Evolutionary conservation across 2,329 filamentous ascomycete species (phyloP).

Genomic region (Didymella pinodella): DNA sequence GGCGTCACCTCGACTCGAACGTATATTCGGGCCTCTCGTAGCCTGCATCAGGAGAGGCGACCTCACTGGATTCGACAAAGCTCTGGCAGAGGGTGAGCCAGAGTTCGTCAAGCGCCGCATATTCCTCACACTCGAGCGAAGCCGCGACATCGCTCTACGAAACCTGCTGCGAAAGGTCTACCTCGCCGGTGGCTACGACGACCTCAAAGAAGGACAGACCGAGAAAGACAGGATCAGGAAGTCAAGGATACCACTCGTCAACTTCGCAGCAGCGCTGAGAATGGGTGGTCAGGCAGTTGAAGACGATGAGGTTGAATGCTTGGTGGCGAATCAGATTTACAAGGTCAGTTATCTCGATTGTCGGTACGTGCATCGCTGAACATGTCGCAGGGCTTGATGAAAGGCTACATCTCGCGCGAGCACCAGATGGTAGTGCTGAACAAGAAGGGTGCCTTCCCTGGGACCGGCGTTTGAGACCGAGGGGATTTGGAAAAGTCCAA

Average conservation of each 20-base stretch:
- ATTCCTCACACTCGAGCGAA: slow-evolving; percentile 91
- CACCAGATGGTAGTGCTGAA: slow-evolving; percentile 89
- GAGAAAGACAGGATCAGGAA: slow-evolving; percentile 68
- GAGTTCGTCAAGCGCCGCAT: slow-evolving; percentile 93
- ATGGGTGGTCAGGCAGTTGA: slow-evolving; percentile 75
- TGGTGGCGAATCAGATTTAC: slow-evolving; percentile 96
- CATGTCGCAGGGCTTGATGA: slow-evolving; percentile 79
- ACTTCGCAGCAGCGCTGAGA: slow-evolving; percentile 85
- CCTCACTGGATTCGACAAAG: slow-evolving; percentile 81
- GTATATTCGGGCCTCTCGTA: slow-evolving; percentile 79
- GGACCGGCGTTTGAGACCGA: slow-evolving; percentile 70
- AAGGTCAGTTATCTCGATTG: slow-evolving; percentile 69
- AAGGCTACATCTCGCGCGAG: slow-evolving; percentile 95
- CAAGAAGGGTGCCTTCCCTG: slow-evolving; percentile 92
- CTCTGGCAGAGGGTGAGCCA: slow-evolving; percentile 82
- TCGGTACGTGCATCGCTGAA: slow-evolving; percentile 27
- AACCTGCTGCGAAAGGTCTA: slow-evolving; percentile 95
- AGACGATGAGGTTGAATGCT: slow-evolving; percentile 91
- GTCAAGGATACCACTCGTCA: slow-evolving; percentile 80
- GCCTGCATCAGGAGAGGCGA: slow-evolving; percentile 83
- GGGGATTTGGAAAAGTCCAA: background rate
- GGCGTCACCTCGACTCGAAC: slow-evolving; percentile 77
- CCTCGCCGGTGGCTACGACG: slow-evolving; percentile 78
- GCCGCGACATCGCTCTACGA: slow-evolving; percentile 87
- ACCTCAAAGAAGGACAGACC: slow-evolving; percentile 72